Percentiles rank a stretch among this genome's conserved stretches.
These are phyloP conservation scores for Circinella umbellata DNA, from an alignment of 371 early-diverging fungal genomes.

Conservation along the genomic window DNA sequence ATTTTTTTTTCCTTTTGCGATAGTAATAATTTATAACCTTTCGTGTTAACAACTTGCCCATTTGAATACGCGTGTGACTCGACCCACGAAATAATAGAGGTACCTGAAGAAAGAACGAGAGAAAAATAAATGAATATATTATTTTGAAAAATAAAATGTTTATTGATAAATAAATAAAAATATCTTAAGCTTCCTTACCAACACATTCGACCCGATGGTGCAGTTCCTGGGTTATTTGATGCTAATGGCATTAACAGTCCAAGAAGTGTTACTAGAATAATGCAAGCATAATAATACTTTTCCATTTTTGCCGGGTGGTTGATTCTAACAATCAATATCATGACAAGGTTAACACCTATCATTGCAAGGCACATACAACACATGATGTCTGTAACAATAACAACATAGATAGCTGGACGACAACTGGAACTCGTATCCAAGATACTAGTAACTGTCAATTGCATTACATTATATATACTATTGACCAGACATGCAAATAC, in stretches of 20 bases:
- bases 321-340: slow-evolving; percentile 36
- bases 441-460: slow-evolving; percentile 16
- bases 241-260: slow-evolving; percentile 22
- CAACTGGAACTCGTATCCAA: slow-evolving; percentile 17
- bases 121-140: too few species aligned
- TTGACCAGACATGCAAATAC: slow-evolving; percentile 28
- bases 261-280: slow-evolving; percentile 18
- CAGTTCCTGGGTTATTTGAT: background rate
- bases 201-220: background rate
- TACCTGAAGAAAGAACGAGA: slow-evolving; percentile 24
- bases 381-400: slow-evolving; percentile 35
- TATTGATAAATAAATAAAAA: background rate
- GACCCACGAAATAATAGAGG: slow-evolving; percentile 33
- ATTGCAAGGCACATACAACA: slow-evolving; percentile 36
- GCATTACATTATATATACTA: slow-evolving; percentile 24
- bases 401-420: slow-evolving; percentile 21
- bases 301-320: slow-evolving; percentile 28
- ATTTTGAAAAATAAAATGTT: too few species aligned
- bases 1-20: too few species aligned
- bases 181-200: slow-evolving; percentile 4
- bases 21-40: background rate
- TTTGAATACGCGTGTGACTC: slow-evolving; percentile 25
- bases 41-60: slow-evolving; percentile 32
- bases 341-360: slow-evolving; percentile 40
- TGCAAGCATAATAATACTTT: slow-evolving; percentile 32